Evolutionary conservation across 306 rosid species (phyloP), one percentile per base, ranked within the genome.

Genomic region (Begonia loranthoides): DNA sequence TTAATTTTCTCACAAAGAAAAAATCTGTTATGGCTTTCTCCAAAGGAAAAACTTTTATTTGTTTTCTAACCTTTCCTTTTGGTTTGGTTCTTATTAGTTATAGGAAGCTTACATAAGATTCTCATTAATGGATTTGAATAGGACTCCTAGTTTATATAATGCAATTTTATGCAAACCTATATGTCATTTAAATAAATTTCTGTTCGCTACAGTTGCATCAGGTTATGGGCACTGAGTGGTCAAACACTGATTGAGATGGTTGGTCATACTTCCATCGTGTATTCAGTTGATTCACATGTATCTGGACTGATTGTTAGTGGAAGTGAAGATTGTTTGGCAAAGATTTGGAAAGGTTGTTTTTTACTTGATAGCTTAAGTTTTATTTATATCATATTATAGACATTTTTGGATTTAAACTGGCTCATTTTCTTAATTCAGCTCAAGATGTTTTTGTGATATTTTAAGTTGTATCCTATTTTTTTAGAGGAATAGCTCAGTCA

Each of bases 301-400:
- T 82, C 97, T 12, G 95, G 95, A 57, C 86, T 90, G 56, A 59
- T 85, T 68, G 80, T 85, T 74, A 90, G 92, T 63, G 80, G 94
- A 21, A 78, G 97, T 5, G 95, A 85, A 76, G 97, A 90, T 59
- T 76, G 77, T 57, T 80, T 45, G 71, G 95, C 86, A 41, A 90
- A 90, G 78, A 74, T 90, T 70, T 90, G 97, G 97, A 90, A 85
- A 85, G 97, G 97, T 80, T 51, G 62, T 38, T 48, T 28, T 56
- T 36, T 28, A 28, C 36, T 28, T 28, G 36, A 28, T 43, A 1
- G 12, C n/a, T 43, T n/a, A 10, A 43, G 13, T 11, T n/a, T 43
- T 43, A 43, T 43, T 43, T 43, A 43, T n/a, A 11, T 43, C 52
- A 17, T n/a, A 19, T 15, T 14, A 28, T 28, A 28, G 8, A 28